phyloP scores from a whole-genome alignment of 805 yeast species.

The Tetrapisispora namnaoensis region DNA sequence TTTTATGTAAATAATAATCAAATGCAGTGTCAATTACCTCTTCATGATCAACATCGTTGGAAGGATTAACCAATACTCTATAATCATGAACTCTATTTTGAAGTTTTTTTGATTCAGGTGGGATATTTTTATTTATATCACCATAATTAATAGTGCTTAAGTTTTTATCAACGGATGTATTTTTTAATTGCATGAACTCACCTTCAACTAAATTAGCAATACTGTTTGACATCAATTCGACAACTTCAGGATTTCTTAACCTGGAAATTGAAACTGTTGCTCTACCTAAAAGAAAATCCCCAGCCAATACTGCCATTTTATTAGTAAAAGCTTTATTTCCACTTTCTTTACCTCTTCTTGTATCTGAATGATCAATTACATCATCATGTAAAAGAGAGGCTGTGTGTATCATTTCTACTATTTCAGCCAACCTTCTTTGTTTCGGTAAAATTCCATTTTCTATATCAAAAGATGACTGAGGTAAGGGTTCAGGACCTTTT shows the following conservation, averaged over 20 bases:
- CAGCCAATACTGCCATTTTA: conserved; percentile 95
- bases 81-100: conserved; percentile 24
- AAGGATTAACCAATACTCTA: conserved; percentile 16
- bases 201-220: conserved; percentile 97
- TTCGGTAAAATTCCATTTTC: conserved; percentile 79
- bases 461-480: conserved; percentile 39
- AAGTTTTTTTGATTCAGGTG: conserved; percentile 19
- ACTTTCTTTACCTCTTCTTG: conserved; percentile 81
- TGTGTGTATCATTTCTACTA: conserved; percentile 96
- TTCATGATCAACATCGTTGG: conserved; percentile 38
- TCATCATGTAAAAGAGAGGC: conserved; percentile 94
- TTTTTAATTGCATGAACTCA: conserved; percentile 96
- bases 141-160: conserved; percentile 26
- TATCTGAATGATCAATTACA: conserved; percentile 83
- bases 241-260: conserved; percentile 91
- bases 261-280: conserved; percentile 95
- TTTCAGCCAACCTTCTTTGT: conserved; percentile 91
- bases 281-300: conserved; percentile 89
- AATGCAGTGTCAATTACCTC: conserved; percentile 79
- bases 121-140: conserved; percentile 35
- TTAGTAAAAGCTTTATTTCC: conserved; percentile 93
- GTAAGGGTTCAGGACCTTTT: conserved; percentile 64
- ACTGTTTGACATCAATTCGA: conserved; percentile 87
- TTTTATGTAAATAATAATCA: conserved; percentile 89
- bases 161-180: conserved; percentile 62